Conservation (phyloP, 495 filamentous ascomycete species). For the Talaromyces trachyspermus region DNA sequence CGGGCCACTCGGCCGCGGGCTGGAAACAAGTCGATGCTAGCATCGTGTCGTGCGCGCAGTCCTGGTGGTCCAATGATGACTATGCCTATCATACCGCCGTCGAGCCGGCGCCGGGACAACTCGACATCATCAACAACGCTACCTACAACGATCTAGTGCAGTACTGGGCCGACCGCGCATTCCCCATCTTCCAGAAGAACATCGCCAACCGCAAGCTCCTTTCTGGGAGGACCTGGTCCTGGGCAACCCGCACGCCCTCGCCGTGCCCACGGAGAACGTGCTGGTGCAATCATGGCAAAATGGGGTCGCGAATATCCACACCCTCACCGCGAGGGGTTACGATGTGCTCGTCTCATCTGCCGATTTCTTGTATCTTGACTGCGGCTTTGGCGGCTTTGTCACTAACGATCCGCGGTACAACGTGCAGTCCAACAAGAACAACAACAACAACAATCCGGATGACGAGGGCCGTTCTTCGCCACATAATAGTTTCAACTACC, state of each 20-base stretch:
- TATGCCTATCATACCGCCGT: slow-evolving; percentile 46
- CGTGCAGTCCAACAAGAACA: slow-evolving; percentile 40
- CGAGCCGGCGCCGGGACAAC: slow-evolving; percentile 49
- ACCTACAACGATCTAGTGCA: slow-evolving; percentile 46
- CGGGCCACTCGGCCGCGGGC: slow-evolving; percentile 42
- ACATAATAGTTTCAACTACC: slow-evolving; percentile 53
- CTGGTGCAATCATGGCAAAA: slow-evolving; percentile 48
- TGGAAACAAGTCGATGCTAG: slow-evolving; percentile 48
- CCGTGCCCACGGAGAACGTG: slow-evolving; percentile 44
- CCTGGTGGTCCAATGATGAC: slow-evolving; percentile 52
- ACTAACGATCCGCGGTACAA: slow-evolving; percentile 49
- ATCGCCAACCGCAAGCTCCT: slow-evolving; percentile 36
- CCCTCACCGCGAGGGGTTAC: slow-evolving; percentile 43
- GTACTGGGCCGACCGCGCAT: slow-evolving; percentile 47
- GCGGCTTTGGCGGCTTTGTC: slow-evolving; percentile 46
- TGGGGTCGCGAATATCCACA: slow-evolving; percentile 43
- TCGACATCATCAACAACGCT: slow-evolving; percentile 47
- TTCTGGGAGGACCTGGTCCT: slow-evolving; percentile 51
- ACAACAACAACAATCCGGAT: no score
- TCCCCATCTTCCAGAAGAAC: slow-evolving; percentile 45
- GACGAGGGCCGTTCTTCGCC: no score
- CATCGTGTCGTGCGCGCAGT: slow-evolving; percentile 43
- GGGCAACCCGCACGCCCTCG: slow-evolving; percentile 31
- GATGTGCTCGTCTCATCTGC: slow-evolving; percentile 47
- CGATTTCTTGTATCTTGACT: slow-evolving; percentile 52